A percentile compares a stretch with the other conserved stretches of the same genome.
These are phyloP conservation scores for Acanthamoeba rhysodes DNA, from an alignment of 208 protist species.

Conservation along the genomic window DNA sequence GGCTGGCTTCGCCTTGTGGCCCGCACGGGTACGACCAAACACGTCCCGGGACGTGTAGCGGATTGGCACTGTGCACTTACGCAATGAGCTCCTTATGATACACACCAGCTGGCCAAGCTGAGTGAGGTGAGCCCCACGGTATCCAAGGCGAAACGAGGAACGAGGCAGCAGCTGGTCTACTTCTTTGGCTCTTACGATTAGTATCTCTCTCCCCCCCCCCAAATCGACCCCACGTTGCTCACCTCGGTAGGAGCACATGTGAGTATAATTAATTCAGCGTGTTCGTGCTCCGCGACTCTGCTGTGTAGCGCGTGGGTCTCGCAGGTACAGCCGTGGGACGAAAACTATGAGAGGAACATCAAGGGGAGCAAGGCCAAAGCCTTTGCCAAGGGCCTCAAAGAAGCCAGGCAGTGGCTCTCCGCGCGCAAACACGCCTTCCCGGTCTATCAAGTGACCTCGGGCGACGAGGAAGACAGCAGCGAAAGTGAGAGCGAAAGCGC, in stretches of 20 bases:
- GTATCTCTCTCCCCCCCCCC: neutral
- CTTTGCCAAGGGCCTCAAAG: neutral
- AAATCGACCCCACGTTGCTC: neutral
- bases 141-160: neutral
- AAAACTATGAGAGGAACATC: neutral
- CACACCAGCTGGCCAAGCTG: neutral
- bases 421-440: neutral
- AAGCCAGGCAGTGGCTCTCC: neutral
- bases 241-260: too few species aligned
- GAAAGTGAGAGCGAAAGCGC: neutral
- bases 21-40: neutral
- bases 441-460: neutral
- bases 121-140: neutral
- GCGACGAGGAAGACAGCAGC: neutral
- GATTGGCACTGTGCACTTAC: too few species aligned
- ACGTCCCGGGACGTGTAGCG: too few species aligned
- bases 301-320: neutral
- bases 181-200: neutral
- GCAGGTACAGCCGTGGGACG: neutral
- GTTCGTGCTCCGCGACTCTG: too few species aligned
- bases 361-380: conserved; percentile 2
- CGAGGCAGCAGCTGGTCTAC: neutral
- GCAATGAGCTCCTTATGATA: neutral
- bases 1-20: neutral
- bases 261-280: neutral